Percentiles rank a stretch among this genome's conserved stretches.
These are phyloP conservation scores for Berkeleyomyces basicola DNA, from an alignment of 2,329 filamentous ascomycete genomes.

Conservation along the genomic window DNA sequence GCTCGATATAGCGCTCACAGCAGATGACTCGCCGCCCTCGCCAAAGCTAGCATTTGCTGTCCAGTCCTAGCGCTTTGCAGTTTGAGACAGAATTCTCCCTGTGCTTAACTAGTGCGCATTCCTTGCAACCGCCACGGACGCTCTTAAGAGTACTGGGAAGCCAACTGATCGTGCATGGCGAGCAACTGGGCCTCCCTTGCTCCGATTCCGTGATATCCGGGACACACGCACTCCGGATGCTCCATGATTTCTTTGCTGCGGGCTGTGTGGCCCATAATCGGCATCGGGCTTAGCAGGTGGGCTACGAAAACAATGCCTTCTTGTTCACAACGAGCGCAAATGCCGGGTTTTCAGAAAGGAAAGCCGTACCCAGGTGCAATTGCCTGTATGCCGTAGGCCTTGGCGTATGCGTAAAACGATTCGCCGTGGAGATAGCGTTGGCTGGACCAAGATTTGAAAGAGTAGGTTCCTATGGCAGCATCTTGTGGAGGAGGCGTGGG, in stretches of 20 bases:
- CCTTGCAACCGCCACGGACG: slow-evolving; percentile 66
- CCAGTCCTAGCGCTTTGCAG: slow-evolving; percentile 58
- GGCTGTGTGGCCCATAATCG: slow-evolving; percentile 88
- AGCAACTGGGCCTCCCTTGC: slow-evolving; percentile 50
- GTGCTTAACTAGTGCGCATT: slow-evolving; percentile 55
- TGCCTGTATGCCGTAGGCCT: slow-evolving; percentile 70
- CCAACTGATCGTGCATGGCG: slow-evolving; percentile 52
- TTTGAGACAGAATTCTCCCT: slow-evolving; percentile 53
- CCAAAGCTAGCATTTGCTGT: slow-evolving; percentile 66
- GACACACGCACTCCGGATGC: slow-evolving; percentile 85
- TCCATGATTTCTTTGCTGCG: slow-evolving; percentile 95
- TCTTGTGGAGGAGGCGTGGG: slow-evolving; percentile 79
- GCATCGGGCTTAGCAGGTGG: slow-evolving; percentile 67
- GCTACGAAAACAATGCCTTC: slow-evolving; percentile 85
- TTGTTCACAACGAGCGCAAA: slow-evolving; percentile 74
- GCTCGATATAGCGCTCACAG: slow-evolving; percentile 67
- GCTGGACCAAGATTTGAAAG: slow-evolving; percentile 70
- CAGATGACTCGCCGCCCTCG: slow-evolving; percentile 66
- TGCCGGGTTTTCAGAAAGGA: slow-evolving; percentile 80
- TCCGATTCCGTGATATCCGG: slow-evolving; percentile 80
- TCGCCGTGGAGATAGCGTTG: slow-evolving; percentile 83
- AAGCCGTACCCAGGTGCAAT: slow-evolving; percentile 96
- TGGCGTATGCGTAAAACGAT: slow-evolving; percentile 75
- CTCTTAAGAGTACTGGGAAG: slow-evolving; percentile 67
- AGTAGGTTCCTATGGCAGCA: slow-evolving; percentile 66